Percentiles rank a stretch among this genome's conserved stretches.
phyloP scores from a whole-genome alignment of 2,329 filamentous ascomycete genomes.

The Zasmidium cellare region DNA sequence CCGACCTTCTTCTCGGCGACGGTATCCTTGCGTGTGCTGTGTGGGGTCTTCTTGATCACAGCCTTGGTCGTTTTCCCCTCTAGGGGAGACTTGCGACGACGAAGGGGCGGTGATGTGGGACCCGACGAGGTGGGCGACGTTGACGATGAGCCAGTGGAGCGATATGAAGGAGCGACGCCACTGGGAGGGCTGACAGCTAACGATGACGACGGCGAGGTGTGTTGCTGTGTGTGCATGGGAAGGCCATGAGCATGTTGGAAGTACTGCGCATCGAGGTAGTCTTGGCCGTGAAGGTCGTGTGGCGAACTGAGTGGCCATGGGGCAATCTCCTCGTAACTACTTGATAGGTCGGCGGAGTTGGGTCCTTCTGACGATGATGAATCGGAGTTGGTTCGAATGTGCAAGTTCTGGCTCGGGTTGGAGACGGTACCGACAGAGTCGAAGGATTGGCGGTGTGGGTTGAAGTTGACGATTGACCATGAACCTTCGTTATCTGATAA shows the following conservation, averaged over 20 bases:
- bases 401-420: slow-evolving; percentile 87
- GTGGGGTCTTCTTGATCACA: slow-evolving; percentile 72
- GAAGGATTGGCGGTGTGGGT: slow-evolving; percentile 57
- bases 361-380: slow-evolving; percentile 70
- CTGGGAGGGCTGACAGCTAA: slow-evolving; percentile 31
- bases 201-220: slow-evolving; percentile 30
- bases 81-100: slow-evolving; percentile 59
- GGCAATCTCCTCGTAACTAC: slow-evolving; percentile 78
- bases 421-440: slow-evolving; percentile 73
- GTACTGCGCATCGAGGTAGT: slow-evolving; percentile 62
- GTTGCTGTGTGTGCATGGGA: slow-evolving; percentile 23
- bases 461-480: slow-evolving; percentile 75
- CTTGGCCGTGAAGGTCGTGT: slow-evolving; percentile 64
- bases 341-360: slow-evolving; percentile 62
- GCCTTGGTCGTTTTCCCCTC: slow-evolving; percentile 79
- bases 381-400: slow-evolving; percentile 83
- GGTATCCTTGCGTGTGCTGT: slow-evolving; percentile 74
- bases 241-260: slow-evolving; percentile 37
- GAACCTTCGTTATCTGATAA: slow-evolving; percentile 74
- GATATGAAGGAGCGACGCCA: slow-evolving; percentile 22
- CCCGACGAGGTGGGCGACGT: slow-evolving; percentile 36
- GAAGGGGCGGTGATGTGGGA: slow-evolving; percentile 56
- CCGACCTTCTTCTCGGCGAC: slow-evolving; percentile 86
- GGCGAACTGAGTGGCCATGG: slow-evolving; percentile 78
- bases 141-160: slow-evolving; percentile 32